Conservation (phyloP, 805 yeast genomes). For the Ogataea nakhonphanomensis region DNA sequence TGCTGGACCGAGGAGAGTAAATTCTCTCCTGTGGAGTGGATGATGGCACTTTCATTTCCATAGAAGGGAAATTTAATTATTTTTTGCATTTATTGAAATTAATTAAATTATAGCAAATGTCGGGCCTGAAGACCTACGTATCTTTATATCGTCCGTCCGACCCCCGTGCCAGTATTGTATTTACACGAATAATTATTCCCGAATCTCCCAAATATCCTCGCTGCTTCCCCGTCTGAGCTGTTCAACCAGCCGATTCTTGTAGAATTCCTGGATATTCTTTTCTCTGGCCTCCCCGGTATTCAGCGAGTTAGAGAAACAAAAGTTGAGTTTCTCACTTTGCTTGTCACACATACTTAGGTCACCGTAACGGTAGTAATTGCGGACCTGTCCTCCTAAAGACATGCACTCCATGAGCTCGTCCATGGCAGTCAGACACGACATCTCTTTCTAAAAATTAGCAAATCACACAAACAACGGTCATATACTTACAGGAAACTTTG, state of each 20-base stretch:
- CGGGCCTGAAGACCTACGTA: background rate
- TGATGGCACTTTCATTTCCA: constrained; percentile 9
- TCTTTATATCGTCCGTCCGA: too few species aligned
- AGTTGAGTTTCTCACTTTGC: constrained; percentile 72
- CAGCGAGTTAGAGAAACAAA: constrained; percentile 63
- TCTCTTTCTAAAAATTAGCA: constrained; percentile 28
- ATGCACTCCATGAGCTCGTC: constrained; percentile 85
- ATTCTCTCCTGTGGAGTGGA: constrained; percentile 4
- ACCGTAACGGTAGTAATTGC: constrained; percentile 83
- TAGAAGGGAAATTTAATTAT: background rate
- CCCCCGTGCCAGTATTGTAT: background rate
- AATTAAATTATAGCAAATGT: constrained; percentile 2
- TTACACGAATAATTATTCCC: constrained; percentile 7
- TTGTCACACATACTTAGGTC: constrained; percentile 66
- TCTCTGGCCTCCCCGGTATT: constrained; percentile 51
- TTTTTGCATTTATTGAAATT: background rate
- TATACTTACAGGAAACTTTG: constrained; percentile 32
- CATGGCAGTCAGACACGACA: constrained; percentile 79
- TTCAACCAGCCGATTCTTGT: constrained; percentile 58
- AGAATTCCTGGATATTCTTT: constrained; percentile 60
- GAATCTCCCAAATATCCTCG: constrained; percentile 77
- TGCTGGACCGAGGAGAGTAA: background rate
- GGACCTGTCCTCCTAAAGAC: constrained; percentile 85
- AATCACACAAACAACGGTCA: background rate
- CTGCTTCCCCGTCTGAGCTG: constrained; percentile 68